phyloP scores from a whole-genome alignment of 1,139 yeast genomes.

The Yamadazyma blattariae region DNA sequence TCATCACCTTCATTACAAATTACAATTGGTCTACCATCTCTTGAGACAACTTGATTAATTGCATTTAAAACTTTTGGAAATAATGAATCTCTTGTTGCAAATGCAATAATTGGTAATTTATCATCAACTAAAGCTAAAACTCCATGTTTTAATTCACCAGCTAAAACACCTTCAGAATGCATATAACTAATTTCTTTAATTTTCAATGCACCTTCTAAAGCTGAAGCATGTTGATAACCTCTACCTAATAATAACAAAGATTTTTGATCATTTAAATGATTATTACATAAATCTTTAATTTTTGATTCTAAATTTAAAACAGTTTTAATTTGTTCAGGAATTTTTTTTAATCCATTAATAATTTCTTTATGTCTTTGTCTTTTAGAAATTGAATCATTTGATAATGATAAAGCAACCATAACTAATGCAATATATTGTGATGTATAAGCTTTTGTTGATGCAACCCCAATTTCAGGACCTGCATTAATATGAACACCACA shows the following conservation, averaged over 20 bases:
- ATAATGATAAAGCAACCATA: slow-evolving; percentile 91
- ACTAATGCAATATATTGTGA: slow-evolving; percentile 97
- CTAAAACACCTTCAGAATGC: slow-evolving; percentile 99
- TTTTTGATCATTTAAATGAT: slow-evolving; percentile 72
- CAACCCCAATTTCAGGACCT: slow-evolving; percentile 99
- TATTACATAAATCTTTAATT: slow-evolving; percentile 74
- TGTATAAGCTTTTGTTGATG: slow-evolving; percentile 99
- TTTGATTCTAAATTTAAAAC: slow-evolving; percentile 71
- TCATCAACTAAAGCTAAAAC: slow-evolving; percentile 96
- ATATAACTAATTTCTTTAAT: slow-evolving; percentile 97
- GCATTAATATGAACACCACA: slow-evolving; percentile 99
- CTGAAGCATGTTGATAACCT: slow-evolving; percentile 97
- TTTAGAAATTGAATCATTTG: slow-evolving; percentile 86
- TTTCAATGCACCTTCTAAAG: slow-evolving; percentile 96
- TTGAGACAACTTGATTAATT: slow-evolving; percentile 93
- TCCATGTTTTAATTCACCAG: slow-evolving; percentile 99
- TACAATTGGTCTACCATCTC: slow-evolving; percentile 95
- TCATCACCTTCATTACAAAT: slow-evolving; percentile 89
- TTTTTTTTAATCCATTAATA: slow-evolving; percentile 77
- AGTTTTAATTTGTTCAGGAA: slow-evolving; percentile 81
- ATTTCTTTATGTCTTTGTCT: slow-evolving; percentile 76
- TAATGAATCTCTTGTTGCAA: slow-evolving; percentile 96
- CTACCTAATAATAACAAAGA: slow-evolving; percentile 91
- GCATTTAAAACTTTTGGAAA: slow-evolving; percentile 97
- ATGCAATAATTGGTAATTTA: slow-evolving; percentile 87